Evolutionary conservation across 2,329 filamentous ascomycete species (phyloP).

Genomic region (Venturia asperata): DNA sequence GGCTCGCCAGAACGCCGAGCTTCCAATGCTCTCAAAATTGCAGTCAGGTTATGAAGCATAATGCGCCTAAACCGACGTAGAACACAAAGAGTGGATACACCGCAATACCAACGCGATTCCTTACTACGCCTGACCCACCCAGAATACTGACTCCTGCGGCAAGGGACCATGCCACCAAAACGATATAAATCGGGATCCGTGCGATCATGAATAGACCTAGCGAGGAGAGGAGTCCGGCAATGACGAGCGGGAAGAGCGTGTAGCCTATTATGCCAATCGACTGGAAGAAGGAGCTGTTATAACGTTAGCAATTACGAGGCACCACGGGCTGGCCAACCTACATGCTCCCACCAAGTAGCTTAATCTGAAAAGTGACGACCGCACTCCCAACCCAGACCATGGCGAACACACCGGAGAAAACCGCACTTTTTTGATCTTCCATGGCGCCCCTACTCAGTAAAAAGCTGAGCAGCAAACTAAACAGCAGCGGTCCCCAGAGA

Average conservation of each 20-base stretch:
- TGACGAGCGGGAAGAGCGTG: conserved; percentile 91
- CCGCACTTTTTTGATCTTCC: conserved; percentile 72
- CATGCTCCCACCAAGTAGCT: conserved; percentile 94
- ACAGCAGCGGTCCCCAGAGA: conserved; percentile 90
- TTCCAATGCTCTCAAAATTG: conserved; percentile 1
- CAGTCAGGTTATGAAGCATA: conserved; percentile 89
- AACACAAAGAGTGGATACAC: conserved; percentile 95
- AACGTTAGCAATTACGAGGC: conserved; percentile 23
- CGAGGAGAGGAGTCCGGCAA: conserved; percentile 83
- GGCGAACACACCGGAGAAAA: conserved; percentile 94
- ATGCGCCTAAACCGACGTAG: conserved; percentile 83
- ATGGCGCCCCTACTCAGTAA: conserved; percentile 78
- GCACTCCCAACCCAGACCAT: conserved; percentile 96
- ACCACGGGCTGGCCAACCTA: conserved; percentile 45
- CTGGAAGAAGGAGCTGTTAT: conserved; percentile 84
- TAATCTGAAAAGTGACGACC: conserved; percentile 96
- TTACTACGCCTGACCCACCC: conserved; percentile 88
- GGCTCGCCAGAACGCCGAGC: conserved; percentile 8
- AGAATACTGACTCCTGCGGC: conserved; percentile 94
- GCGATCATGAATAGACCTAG: conserved; percentile 70
- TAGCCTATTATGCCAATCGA: conserved; percentile 98
- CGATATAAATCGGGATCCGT: conserved; percentile 81
- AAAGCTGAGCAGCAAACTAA: conserved; percentile 81
- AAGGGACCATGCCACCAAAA: conserved; percentile 85
- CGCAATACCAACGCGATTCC: conserved; percentile 86